Base-by-base conservation (phyloP, 345 rosid genomes). In the Acer negundo region DNA sequence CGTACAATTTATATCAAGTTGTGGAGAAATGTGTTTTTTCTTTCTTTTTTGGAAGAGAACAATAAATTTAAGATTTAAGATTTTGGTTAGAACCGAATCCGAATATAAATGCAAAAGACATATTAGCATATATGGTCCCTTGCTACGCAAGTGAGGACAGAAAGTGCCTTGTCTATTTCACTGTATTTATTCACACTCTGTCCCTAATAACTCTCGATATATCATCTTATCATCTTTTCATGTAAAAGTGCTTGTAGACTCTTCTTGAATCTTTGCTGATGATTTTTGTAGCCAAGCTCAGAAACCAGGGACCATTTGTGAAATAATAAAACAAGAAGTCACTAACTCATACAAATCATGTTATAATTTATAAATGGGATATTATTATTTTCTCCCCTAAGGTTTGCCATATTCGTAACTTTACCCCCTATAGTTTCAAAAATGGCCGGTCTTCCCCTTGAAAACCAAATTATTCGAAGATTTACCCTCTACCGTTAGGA, bases 81-180 rank as follows among this genome's bases (percentile, higher is more conserved):
- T 22, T 3, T 19, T 4, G 19, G 38, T 4, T 35, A 35, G 38
- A 35, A 35, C 38, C 0, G 38, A 35, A 35, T 35, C 38, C 4
- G 6, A 13, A 61, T 15, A 62, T 31, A 72, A 9, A 53, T 17
- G 28, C 56, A 69, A 68, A 63, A 75, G 76, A 13, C 49, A 35
- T 4, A 67, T 53, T 23, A 47, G 38, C 38, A 35, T 35, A 23
- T 23, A 62, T 80, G 84, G 80, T 75, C 83, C 85, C 79, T 2
- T 35, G 63, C 51, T 15, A 20, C 38, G 6, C 69, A 7, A 31
- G 13, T 59, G 35, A 72, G 16, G 80, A 80, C 70, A 76, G 72
- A 24, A 28, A 38, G 67, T 38, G 58, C 40, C 66, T 74, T 63
- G 88, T 77, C 83, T 3, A 26, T 70, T 55, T 74, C 78, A 15